Conservation (phyloP, 345 rosid species). For the Citrus unshiu region DNA sequence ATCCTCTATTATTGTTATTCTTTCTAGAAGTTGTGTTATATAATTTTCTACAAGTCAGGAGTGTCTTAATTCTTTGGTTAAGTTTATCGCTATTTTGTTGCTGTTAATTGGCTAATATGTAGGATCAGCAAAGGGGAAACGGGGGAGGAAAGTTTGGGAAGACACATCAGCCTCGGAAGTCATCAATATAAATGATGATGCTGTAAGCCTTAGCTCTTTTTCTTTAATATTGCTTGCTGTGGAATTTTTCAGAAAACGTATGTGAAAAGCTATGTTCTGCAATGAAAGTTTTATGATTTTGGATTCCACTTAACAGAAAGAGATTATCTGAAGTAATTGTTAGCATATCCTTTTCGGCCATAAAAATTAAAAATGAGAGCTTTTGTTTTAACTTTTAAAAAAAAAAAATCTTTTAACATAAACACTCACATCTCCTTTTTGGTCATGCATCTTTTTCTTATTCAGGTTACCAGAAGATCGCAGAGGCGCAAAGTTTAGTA, state of each 20-base stretch:
- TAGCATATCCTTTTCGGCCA: neutral
- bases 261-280: neutral
- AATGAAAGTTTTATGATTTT: too few species aligned
- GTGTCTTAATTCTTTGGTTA: neutral
- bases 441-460: neutral
- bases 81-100: neutral
- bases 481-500: constrained; percentile 21
- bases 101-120: neutral
- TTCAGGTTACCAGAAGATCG: constrained; percentile 32
- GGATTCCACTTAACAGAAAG: neutral
- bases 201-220: constrained; percentile 24
- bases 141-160: constrained; percentile 8
- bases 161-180: constrained; percentile 25
- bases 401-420: too few species aligned
- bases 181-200: constrained; percentile 18
- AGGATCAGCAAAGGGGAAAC: constrained; percentile 34
- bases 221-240: neutral
- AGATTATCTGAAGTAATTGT: neutral
- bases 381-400: neutral
- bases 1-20: too few species aligned
- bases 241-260: neutral
- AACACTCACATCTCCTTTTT: too few species aligned
- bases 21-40: too few species aligned
- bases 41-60: neutral
- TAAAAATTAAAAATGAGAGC: neutral